These are phyloP conservation scores for Hortaea werneckii DNA, from an alignment of 2,329 filamentous ascomycete species.

Conservation along the genomic window DNA sequence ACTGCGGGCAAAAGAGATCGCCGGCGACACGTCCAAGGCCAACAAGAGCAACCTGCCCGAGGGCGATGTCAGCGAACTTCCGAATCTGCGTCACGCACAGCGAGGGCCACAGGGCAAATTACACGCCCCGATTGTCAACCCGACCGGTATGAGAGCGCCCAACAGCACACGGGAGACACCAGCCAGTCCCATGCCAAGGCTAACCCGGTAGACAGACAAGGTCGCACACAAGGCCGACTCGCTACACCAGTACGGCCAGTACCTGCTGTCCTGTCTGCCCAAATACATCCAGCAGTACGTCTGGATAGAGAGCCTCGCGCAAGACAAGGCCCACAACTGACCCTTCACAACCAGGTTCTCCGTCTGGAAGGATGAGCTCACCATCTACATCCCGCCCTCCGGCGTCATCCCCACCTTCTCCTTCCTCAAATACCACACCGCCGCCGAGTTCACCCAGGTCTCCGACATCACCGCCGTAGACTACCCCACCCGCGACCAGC, in stretches of 20 bases:
- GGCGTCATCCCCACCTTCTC: conserved; percentile 85
- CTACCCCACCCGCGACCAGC: conserved; percentile 87
- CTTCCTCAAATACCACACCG: conserved; percentile 96
- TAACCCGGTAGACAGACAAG: conserved; percentile 51
- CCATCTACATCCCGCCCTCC: conserved; percentile 61
- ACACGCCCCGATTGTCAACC: conserved; percentile 74
- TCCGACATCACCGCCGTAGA: conserved; percentile 90
- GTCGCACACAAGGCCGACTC: conserved; percentile 77
- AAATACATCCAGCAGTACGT: conserved; percentile 86
- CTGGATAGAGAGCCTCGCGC: background rate
- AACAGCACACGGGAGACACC: background rate
- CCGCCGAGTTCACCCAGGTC: conserved; percentile 91
- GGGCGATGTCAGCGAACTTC: conserved; percentile 30
- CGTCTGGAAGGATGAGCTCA: conserved; percentile 98
- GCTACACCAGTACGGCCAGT: conserved; percentile 90
- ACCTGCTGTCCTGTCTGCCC: conserved; percentile 90
- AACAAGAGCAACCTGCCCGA: background rate
- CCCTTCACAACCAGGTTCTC: conserved; percentile 51
- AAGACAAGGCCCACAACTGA: too few species aligned
- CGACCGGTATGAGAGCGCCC: conserved; percentile 39
- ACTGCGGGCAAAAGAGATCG: conserved; percentile 34
- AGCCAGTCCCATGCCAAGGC: background rate
- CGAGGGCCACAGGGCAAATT: conserved; percentile 44
- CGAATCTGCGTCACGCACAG: conserved; percentile 36
- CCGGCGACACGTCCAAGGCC: conserved; percentile 4